Percentiles rank a stretch among this genome's conserved stretches.
Conservation (phyloP, 176 grass and related monocot genomes). For the Raddia distichophylla region DNA sequence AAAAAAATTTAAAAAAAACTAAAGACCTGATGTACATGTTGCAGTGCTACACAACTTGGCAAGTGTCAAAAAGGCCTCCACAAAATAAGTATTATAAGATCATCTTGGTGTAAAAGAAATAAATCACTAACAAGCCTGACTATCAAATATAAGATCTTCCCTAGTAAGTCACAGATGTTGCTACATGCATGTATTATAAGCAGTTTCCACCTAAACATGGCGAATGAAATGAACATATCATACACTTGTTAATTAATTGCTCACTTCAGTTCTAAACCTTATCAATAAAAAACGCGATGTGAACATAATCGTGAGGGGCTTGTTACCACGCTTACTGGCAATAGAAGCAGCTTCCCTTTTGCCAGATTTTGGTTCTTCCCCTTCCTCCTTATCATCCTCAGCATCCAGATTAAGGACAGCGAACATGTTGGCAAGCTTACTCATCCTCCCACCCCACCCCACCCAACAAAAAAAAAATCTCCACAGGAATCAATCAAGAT, state of each 20-base stretch:
- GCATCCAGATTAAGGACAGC: conserved; percentile 60
- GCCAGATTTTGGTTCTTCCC: conserved; percentile 14
- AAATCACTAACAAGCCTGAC: not conserved
- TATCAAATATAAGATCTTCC: not conserved
- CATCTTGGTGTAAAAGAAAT: not conserved
- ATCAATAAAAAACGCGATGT: not conserved
- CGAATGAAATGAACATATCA: not conserved
- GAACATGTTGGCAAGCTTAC: conserved; percentile 51
- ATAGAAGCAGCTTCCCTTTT: conserved; percentile 17
- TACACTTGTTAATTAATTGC: not conserved
- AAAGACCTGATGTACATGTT: not conserved
- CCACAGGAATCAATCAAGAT: conserved; percentile 21
- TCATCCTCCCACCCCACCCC: conserved; percentile 14
- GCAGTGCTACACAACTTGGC: not conserved
- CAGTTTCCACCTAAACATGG: not conserved
- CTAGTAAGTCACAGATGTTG: not conserved
- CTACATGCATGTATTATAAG: not conserved
- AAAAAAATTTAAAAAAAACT: not conserved
- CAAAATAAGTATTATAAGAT: not conserved
- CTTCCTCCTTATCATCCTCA: conserved; percentile 55
- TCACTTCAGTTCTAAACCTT: not conserved
- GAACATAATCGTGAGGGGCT: not conserved
- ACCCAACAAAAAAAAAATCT: not conserved
- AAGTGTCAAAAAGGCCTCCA: not conserved
- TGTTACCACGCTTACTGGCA: conserved; percentile 33